These are phyloP conservation scores for Spizellomyces sp. DNA, from an alignment of 192 early-diverging fungal genomes.

Conservation along the genomic window DNA sequence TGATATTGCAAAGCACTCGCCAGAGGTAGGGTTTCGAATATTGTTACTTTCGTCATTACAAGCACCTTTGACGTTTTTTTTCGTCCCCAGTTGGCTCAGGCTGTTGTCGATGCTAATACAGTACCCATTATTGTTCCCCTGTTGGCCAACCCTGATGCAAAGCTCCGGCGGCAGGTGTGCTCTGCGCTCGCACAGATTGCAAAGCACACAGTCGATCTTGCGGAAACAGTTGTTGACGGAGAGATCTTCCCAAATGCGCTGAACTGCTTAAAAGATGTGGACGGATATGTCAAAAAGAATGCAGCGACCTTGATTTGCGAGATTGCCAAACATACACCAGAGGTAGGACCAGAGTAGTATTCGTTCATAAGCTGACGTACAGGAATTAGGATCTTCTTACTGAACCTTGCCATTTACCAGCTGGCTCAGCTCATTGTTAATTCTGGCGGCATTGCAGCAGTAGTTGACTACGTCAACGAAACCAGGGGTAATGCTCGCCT, in stretches of 20 bases:
- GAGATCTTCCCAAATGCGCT: conserved; percentile 59
- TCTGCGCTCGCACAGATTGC: conserved; percentile 57
- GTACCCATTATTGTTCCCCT: conserved; percentile 54
- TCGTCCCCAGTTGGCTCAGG: conserved; percentile 51
- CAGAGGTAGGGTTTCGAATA: conserved; percentile 40
- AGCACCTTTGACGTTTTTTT: background rate
- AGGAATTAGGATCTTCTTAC: background rate
- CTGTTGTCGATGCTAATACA: conserved; percentile 59
- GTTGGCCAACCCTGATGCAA: conserved; percentile 55
- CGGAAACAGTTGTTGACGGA: conserved; percentile 61
- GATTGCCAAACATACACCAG: conserved; percentile 62
- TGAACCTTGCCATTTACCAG: conserved; percentile 23
- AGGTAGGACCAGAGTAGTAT: conserved; percentile 34
- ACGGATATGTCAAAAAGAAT: conserved; percentile 55
- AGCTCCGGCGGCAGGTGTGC: conserved; percentile 59
- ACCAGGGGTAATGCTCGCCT: conserved; percentile 52
- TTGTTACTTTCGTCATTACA: conserved; percentile 12
- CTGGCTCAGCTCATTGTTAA: conserved; percentile 63
- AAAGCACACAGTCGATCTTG: conserved; percentile 61
- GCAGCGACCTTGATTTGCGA: conserved; percentile 60
- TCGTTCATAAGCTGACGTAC: background rate
- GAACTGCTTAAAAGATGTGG: conserved; percentile 54
- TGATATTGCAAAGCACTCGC: conserved; percentile 61
- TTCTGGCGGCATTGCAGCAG: conserved; percentile 58
- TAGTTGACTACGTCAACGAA: conserved; percentile 60